Percentiles rank a stretch among this genome's conserved stretches.
phyloP scores from a whole-genome alignment of 2,329 filamentous ascomycete genomes.

The Diaporthe sp. region DNA sequence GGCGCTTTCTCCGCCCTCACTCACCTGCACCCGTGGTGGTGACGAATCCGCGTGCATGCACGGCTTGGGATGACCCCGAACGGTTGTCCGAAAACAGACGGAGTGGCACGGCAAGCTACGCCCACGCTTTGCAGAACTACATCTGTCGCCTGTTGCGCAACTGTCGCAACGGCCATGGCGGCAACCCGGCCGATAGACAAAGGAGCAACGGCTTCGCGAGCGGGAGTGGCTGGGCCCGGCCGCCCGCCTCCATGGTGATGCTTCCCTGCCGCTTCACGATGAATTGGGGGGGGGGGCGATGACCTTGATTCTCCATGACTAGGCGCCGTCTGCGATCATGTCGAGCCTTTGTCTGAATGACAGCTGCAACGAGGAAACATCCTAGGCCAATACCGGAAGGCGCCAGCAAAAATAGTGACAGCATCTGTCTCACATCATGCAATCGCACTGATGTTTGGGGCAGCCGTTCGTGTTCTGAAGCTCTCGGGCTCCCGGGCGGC shows the following conservation, averaged over 20 bases:
- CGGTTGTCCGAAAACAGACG: conserved; percentile 4
- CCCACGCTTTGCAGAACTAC: neutral
- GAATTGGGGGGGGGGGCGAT: neutral
- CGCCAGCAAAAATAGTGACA: conserved; percentile 31
- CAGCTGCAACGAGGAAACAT: conserved; percentile 34
- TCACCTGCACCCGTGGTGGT: neutral
- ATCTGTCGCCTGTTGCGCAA: conserved; percentile 12
- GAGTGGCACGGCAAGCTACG: conserved; percentile 7
- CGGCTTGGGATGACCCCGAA: neutral
- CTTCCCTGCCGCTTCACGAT: conserved; percentile 19
- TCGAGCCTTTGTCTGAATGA: conserved; percentile 1
- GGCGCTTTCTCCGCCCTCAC: neutral
- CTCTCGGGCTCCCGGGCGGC: conserved; percentile 13
- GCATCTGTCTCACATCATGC: conserved; percentile 35
- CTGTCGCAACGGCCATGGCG: conserved; percentile 30
- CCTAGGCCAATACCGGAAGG: conserved; percentile 29
- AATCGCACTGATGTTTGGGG: conserved; percentile 29
- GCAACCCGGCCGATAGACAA: conserved; percentile 2
- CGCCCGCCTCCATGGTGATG: conserved; percentile 2
- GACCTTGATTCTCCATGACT: neutral
- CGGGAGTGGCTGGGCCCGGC: conserved; percentile 33
- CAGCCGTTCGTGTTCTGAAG: conserved; percentile 26
- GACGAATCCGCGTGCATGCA: conserved; percentile 3
- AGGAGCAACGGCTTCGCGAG: conserved; percentile 19
- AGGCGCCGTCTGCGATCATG: neutral